Evolutionary conservation across 176 grass and related monocot genomes (phyloP).

Genomic region (Cenchrus fungigraminus): DNA sequence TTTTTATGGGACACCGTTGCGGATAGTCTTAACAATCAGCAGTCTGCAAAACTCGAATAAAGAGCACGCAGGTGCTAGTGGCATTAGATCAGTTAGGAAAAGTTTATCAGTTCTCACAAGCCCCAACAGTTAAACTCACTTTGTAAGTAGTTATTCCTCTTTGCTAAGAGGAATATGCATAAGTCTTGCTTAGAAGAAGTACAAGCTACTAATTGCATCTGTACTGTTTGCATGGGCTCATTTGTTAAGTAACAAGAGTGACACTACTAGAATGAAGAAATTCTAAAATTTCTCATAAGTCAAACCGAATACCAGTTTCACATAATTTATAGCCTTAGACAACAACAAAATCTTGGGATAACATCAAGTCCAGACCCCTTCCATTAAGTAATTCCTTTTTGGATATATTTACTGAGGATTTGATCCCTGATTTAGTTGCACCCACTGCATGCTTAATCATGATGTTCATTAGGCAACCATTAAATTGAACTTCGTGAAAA

Average conservation of each 20-base stretch:
- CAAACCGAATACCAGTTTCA: neutral
- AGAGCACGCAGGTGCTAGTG: neutral
- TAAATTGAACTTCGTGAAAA: no score
- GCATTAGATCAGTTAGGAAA: neutral
- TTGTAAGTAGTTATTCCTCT: neutral
- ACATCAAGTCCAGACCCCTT: neutral
- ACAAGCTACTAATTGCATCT: neutral
- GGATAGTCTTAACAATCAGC: neutral
- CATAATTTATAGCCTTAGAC: neutral
- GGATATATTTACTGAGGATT: neutral
- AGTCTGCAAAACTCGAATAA: neutral
- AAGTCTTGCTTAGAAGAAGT: neutral
- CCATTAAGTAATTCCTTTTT: neutral
- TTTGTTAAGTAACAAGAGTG: neutral
- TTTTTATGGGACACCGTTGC: neutral
- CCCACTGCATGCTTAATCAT: no score
- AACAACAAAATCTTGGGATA: neutral
- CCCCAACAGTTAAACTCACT: neutral
- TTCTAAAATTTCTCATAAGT: neutral
- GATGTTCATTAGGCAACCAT: no score
- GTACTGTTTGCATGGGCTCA: neutral
- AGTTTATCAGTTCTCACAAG: neutral
- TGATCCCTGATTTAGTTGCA: neutral
- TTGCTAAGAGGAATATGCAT: neutral
- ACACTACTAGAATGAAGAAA: neutral